phyloP scores from a whole-genome alignment of 1,284 basidiomycete species.

The Heterobasidion irregulare region DNA sequence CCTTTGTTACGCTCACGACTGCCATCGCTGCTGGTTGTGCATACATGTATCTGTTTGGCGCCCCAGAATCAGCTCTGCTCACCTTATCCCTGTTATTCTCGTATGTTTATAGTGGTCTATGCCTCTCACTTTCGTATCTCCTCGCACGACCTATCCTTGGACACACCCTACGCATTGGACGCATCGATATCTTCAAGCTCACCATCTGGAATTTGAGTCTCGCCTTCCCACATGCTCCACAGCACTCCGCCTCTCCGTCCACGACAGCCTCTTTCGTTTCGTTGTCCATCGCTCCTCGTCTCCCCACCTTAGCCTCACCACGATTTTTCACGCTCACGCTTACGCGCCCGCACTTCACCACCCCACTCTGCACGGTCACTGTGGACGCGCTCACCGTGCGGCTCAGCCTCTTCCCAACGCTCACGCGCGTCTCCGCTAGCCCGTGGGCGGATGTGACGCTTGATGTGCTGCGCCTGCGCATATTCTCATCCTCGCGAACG shows the following conservation, averaged over 20 bases:
- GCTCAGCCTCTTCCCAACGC: conserved; percentile 33
- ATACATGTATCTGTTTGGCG: too few species aligned
- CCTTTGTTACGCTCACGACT: too few species aligned
- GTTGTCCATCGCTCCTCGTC: background rate
- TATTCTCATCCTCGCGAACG: conserved; percentile 24
- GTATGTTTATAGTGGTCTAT: background rate
- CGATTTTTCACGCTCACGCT: background rate
- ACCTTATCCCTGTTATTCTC: background rate
- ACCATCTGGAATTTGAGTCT: background rate
- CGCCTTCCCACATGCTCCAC: background rate
- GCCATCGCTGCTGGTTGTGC: too few species aligned
- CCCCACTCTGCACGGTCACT: conserved; percentile 14
- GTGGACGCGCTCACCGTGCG: conserved; percentile 22
- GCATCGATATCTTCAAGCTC: background rate
- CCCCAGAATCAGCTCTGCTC: too few species aligned
- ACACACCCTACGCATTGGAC: background rate
- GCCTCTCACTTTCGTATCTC: background rate
- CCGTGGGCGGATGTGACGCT: conserved; percentile 26
- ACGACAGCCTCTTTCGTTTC: background rate
- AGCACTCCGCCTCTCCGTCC: background rate
- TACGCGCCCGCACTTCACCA: background rate
- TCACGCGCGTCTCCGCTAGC: conserved; percentile 27
- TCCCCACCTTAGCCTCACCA: background rate
- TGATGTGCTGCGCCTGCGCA: conserved; percentile 27
- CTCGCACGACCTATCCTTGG: background rate